Evolutionary conservation across 768 basidiomycete species (phyloP).

Genomic region (Panaeolus cyanescens): DNA sequence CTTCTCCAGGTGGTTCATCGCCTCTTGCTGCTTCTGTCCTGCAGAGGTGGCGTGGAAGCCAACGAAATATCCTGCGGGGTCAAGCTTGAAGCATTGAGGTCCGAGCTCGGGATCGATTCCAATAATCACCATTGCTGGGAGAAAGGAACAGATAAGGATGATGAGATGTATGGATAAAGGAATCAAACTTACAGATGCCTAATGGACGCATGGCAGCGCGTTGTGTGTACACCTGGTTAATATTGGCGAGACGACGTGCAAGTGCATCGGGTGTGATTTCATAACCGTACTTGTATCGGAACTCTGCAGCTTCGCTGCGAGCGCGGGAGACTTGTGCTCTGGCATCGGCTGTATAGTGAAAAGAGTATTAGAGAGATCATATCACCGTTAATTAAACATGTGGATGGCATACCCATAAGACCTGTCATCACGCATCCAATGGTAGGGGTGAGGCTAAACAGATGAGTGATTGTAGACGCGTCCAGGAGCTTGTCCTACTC

Average conservation of each 20-base stretch:
- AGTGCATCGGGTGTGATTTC: constrained; percentile 98
- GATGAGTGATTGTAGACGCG: constrained; percentile 89
- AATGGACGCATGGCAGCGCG: constrained; percentile 95
- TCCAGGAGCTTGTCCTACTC: constrained; percentile 94
- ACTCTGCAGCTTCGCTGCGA: constrained; percentile 85
- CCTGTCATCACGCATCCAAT: constrained; percentile 99
- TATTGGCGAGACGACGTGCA: constrained; percentile 91
- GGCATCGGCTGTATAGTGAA: constrained; percentile 73
- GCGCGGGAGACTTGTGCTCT: constrained; percentile 87
- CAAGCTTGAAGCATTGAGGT: constrained; percentile 97
- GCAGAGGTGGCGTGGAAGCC: constrained; percentile 97
- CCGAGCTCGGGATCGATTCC: constrained; percentile 89
- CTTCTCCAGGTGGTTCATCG: constrained; percentile 98
- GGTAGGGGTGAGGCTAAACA: constrained; percentile 93
- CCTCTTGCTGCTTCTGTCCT: constrained; percentile 97
- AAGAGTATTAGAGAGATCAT: constrained; percentile 1
- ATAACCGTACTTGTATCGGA: constrained; percentile 96
- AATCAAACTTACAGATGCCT: constrained; percentile 75
- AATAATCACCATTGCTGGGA: constrained; percentile 91
- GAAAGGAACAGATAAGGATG: not conserved
- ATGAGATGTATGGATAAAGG: not conserved
- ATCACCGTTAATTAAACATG: constrained; percentile 1
- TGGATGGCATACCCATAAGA: constrained; percentile 68
- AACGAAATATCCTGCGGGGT: constrained; percentile 98
- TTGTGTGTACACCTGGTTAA: constrained; percentile 99